Base-by-base conservation (phyloP, 441 rosid species). In the California macrophylla region DNA sequence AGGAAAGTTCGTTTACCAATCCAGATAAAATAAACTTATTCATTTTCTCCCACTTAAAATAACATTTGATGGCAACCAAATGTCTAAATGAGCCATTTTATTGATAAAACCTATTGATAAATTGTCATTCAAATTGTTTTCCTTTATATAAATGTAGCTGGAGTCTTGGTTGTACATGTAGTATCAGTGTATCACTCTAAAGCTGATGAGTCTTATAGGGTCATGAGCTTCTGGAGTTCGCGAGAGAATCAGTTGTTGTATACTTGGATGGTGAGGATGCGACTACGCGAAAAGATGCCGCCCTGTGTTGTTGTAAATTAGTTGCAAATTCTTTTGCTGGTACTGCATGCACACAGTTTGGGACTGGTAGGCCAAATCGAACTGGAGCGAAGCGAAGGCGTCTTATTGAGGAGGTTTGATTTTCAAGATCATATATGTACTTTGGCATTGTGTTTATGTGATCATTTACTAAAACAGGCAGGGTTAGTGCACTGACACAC, bases 201-300 rank as follows among this genome's bases (percentile, higher is more conserved):
- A 61, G 67, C 72, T 78, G 62, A 69, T 80, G 70, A 79, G 23
- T 85, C 71, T 74, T 74, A 60, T 80, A 96, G 98, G 98, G 99
- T 72, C 97, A 93, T 69, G 98, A 96, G 70, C 98, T 93, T 75
- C 96, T 96, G 67, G 97, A 88, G 85, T 92, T 96, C 84, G 96
- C 93, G 3, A 87, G 90, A 83, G 96, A 93, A 79, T 87, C 96
- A 0, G 96, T 96, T 76, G 92, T 96, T 69, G 71, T 83, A 67
- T 96, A 91, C 85, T 80, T 93, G 80, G 99, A 93, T 72, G 97
- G 93, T 76, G 97, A 88, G 82, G 98, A 96, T 86, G 92, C 93
- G 73, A 80, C 84, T 71, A 89, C 97, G 67, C 79, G 98, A 68
- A 93, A 93, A 84, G 97, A 96, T 87, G 97, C 98, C 10, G 97